Base-by-base conservation (phyloP, 169 alveolate genomes). In the Cryptosporidium ubiquitum region DNA sequence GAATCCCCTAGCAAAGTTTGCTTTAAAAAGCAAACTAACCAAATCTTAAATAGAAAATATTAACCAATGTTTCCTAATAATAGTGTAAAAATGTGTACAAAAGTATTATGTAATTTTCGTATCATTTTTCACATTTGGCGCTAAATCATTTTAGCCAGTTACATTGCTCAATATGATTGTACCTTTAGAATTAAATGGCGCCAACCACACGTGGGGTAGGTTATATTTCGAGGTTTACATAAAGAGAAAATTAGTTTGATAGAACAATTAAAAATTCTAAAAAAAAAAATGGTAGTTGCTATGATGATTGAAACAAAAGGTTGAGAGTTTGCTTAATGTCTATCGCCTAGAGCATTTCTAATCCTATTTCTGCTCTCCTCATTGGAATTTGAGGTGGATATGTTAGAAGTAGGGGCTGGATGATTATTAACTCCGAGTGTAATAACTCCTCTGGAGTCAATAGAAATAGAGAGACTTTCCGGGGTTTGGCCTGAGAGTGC, bases 401-500 rank as follows among this genome's bases (percentile, higher is more conserved):
- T 20, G 51, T 49, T 61, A 10, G 68, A 26, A 40, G 31, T 42
- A 3, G 68, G 33, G 18, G 70, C 44, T 10, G 75, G 58, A 26
- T 35, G 61, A 57, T 79, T 79, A 49, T 64, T 79, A 35, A 79
- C 89, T 3, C 89, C 89, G 23, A 79, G 55, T 23, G 89, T 79
- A 39, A 79, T 66, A 3, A 79, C 61, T 1, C 89, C 89, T 33
- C 68, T 79, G 23, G 89, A 58, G 89, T 79, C 89, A 39, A 79
- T 42, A 40, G 89, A 79, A 40, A 79, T 79, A 14, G 89, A 60
- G 16, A 79, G 61, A 61, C 89, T 79, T 9, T 79, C 75, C 7
- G 89, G 89, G 5, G 75, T 61, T 39, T 79, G 73, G 37, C 89
- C 89, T 18, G 73, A 42, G 14, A 79, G 61, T 7, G 73, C 75